Evolutionary conservation across 345 rosid genomes (phyloP).

Genomic region (rapeseed (Brassica napus)): DNA sequence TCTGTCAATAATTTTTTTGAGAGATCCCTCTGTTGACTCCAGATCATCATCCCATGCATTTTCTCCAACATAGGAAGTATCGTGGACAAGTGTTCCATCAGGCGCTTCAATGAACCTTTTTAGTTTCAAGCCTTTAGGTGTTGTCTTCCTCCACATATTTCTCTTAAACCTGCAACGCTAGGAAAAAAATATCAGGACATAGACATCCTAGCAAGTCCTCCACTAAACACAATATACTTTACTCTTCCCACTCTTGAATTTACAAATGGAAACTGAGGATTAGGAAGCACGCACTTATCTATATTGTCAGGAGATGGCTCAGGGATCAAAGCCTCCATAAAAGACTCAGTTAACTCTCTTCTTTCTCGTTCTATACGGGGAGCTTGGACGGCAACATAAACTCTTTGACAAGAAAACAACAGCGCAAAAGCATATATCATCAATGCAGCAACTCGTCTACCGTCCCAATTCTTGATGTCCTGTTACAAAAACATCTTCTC

Average conservation of each 20-base stretch:
- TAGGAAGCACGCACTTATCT: conserved; percentile 51
- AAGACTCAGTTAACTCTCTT: conserved; percentile 79
- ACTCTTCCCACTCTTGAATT: conserved; percentile 13
- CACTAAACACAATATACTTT: conserved; percentile 10
- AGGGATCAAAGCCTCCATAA: conserved; percentile 94
- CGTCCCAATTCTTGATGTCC: conserved; percentile 81
- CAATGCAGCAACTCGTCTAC: conserved; percentile 57
- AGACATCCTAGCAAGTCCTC: conserved; percentile 25
- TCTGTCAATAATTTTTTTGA: conserved; percentile 58
- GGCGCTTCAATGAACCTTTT: conserved; percentile 78
- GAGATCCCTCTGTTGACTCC: conserved; percentile 51
- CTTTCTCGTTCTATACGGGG: conserved; percentile 59
- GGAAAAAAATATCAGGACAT: conserved; percentile 24
- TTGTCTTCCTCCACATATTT: conserved; percentile 80
- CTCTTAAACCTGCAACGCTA: conserved; percentile 69
- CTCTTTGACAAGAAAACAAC: conserved; percentile 61
- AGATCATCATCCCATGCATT: conserved; percentile 85
- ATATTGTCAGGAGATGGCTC: conserved; percentile 83
- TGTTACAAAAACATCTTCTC: conserved; percentile 43
- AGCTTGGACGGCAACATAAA: conserved; percentile 67
- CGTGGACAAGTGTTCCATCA: conserved; percentile 77
- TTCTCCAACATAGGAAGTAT: conserved; percentile 87
- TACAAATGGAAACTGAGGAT: conserved; percentile 13
- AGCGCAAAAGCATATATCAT: conserved; percentile 60
- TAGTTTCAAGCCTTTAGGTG: conserved; percentile 84